phyloP scores from a whole-genome alignment of 768 basidiomycete genomes.

The Megacollybia marginata region DNA sequence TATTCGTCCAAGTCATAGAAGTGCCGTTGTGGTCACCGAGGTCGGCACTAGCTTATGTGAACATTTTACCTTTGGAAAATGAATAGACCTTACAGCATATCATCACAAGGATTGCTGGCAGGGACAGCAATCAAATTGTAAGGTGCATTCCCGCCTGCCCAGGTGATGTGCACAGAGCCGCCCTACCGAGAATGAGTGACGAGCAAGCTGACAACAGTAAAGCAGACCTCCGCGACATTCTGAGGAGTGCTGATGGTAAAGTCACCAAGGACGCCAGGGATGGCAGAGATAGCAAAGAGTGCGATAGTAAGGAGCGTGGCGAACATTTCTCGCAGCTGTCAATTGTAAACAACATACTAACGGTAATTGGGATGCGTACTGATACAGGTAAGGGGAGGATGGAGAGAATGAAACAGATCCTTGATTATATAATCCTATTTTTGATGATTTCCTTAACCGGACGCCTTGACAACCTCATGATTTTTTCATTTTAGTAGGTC shows the following conservation, averaged over 20 bases:
- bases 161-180: conserved; percentile 37
- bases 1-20: conserved; percentile 35
- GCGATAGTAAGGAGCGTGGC: conserved; percentile 68
- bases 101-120: conserved; percentile 48
- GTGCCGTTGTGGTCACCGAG: conserved; percentile 47
- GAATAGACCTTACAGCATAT: conserved; percentile 40
- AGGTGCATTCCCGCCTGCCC: conserved; percentile 39
- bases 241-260: conserved; percentile 46
- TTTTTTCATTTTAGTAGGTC: conserved; percentile 3
- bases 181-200: conserved; percentile 36
- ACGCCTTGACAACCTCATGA: conserved; percentile 2
- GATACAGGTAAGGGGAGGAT: conserved; percentile 12
- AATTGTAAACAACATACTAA: conserved; percentile 8
- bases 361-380: conserved; percentile 10
- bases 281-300: conserved; percentile 54
- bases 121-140: conserved; percentile 55
- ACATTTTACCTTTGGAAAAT: not conserved
- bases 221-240: conserved; percentile 40
- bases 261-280: conserved; percentile 44
- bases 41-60: conserved; percentile 36
- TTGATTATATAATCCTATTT: not conserved
- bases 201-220: not conserved
- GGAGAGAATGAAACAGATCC: conserved; percentile 15
- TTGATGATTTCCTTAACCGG: conserved; percentile 9
- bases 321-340: conserved; percentile 51